Base-by-base conservation (phyloP, 352 stramenopile genomes). In the Phytophthora sansomeana region DNA sequence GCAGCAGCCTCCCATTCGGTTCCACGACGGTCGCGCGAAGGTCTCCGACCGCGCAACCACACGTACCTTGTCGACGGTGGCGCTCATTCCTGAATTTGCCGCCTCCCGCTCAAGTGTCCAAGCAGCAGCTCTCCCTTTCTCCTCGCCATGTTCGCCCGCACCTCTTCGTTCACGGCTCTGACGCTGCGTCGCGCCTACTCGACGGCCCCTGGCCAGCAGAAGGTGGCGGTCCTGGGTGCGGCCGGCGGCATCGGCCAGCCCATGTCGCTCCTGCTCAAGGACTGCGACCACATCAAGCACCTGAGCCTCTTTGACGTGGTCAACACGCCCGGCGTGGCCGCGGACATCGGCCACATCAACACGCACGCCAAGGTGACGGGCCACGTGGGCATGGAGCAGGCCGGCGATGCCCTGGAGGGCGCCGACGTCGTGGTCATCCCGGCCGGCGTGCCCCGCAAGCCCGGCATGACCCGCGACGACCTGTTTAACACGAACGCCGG, bases 361-460 rank as follows among this genome's bases (percentile, higher is more conserved):
- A 97, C 93, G 26, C 80, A 77, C 42, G 81, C 90, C 47, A 87
- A 86, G 63, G 83, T 93, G 39, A 87, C 77, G 42, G 85, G 82
- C 62, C 78, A 91, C 69, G 72, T 79, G 47, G 85, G 82, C 43
- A 89, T 97, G 81, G 89, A 95, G 29, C 82, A 95, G 57, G 77
- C 96, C 5, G 80, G 81, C 48, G 80, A 75, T 1, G 82, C 82
- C 26, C 71, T 91, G 8, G 73, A 84, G 53, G 97, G 93, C 58
- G 79, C 83, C n/a, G 93, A 99, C 65, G 88, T 99, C 17, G 98
- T 99, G 47, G 97, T 99, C 29, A 99, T 99, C 81, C 97, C 98
- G 5, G 98, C 98, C 19, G 98, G 98, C 58, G 98, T 99, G 55
- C 98, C 98, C n/a, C 91, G 98, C 57, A 99, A 99, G 84, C 98